Evolutionary conservation across 345 rosid genomes (phyloP).

Genomic region (Angophora floribunda): DNA sequence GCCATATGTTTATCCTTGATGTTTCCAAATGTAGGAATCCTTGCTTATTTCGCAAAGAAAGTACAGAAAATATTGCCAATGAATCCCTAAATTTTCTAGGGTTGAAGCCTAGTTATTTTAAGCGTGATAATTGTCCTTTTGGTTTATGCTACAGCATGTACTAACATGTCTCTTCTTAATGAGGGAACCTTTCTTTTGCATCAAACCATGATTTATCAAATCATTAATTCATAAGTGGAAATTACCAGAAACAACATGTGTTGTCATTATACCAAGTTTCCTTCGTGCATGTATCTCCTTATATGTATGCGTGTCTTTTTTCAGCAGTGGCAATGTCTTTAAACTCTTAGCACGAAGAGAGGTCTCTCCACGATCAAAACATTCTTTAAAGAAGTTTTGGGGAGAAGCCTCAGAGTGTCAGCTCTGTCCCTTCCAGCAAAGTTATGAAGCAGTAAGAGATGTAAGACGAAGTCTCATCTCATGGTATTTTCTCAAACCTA

Average conservation of each 20-base stretch:
- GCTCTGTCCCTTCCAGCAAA: conserved; percentile 18
- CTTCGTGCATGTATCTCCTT: neutral
- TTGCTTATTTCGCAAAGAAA: neutral
- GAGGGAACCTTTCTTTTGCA: neutral
- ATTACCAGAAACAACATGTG: neutral
- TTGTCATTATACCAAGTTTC: neutral
- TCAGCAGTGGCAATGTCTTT: conserved; percentile 44
- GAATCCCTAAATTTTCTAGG: neutral
- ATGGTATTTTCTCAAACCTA: conserved; percentile 22
- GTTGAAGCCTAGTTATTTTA: neutral
- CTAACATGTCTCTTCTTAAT: neutral
- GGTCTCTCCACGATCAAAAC: conserved; percentile 49
- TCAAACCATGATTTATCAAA: neutral
- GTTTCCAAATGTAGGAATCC: neutral
- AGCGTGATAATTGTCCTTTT: neutral
- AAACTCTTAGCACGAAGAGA: conserved; percentile 56
- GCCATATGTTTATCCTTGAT: neutral
- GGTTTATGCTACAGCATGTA: neutral
- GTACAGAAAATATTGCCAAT: neutral
- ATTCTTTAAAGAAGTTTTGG: conserved; percentile 48
- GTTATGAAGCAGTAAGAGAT: conserved; percentile 38
- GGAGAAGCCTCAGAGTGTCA: conserved; percentile 26
- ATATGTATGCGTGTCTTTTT: neutral
- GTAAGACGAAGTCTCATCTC: conserved; percentile 52
- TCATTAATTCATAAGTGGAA: neutral